These are phyloP conservation scores for Macadamia tetraphylla DNA, from an alignment of 164 flowering plant species.

Conservation along the genomic window DNA sequence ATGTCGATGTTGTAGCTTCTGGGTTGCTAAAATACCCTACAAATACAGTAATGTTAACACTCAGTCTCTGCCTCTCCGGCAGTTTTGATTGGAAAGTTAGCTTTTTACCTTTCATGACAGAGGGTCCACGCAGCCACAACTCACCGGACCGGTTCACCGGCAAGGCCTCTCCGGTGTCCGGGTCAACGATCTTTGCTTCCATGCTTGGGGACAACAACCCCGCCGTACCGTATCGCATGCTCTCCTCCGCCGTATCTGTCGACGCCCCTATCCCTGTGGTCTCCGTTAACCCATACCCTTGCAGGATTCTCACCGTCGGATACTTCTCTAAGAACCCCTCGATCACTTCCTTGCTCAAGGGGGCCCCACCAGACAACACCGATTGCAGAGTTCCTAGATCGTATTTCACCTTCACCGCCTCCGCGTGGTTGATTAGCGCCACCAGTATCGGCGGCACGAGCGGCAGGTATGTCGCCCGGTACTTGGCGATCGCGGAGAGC, in stretches of 20 bases:
- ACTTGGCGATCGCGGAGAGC: slow-evolving; percentile 25
- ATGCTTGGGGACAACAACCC: slow-evolving; percentile 65
- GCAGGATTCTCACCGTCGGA: slow-evolving; percentile 54
- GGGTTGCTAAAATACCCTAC: slow-evolving; percentile 76
- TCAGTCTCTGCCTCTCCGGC: no score
- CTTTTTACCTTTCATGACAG: slow-evolving; percentile 73
- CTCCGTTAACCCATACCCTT: slow-evolving; percentile 87
- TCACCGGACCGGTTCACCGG: slow-evolving; percentile 63
- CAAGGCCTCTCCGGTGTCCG: slow-evolving; percentile 50
- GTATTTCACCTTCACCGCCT: slow-evolving; percentile 30
- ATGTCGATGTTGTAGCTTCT: slow-evolving; percentile 68
- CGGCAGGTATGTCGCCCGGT: slow-evolving; percentile 25
- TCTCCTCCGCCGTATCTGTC: slow-evolving; percentile 77
- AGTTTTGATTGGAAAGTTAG: neutral
- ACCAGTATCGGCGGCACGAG: slow-evolving; percentile 43
- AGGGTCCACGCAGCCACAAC: slow-evolving; percentile 80
- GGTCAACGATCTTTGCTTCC: slow-evolving; percentile 74
- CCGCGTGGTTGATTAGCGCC: slow-evolving; percentile 36
- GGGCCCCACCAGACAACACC: slow-evolving; percentile 76
- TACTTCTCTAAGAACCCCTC: slow-evolving; percentile 62
- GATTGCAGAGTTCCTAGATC: slow-evolving; percentile 44
- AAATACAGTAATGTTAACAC: neutral
- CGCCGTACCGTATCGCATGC: slow-evolving; percentile 75
- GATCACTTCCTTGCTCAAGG: slow-evolving; percentile 71
- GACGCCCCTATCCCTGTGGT: slow-evolving; percentile 79